Base-by-base conservation (phyloP, 495 filamentous ascomycete species). In the Cenococcum geophilum region DNA sequence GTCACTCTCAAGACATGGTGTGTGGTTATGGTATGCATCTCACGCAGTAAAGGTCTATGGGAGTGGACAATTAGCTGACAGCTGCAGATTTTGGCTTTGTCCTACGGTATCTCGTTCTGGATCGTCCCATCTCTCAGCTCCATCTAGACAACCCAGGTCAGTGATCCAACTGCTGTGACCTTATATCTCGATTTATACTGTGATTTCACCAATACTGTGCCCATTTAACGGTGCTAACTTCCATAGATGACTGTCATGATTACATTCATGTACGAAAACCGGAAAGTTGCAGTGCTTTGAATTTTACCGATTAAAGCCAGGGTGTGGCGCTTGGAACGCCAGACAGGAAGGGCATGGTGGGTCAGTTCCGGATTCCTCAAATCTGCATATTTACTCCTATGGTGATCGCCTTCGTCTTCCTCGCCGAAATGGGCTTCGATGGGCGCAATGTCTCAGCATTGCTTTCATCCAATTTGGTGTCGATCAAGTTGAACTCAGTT, bases 21-120 rank as follows among this genome's bases (percentile, higher is more conserved):
- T 49, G 61, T 68, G 12, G 62, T 64, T 12, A 10, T 59, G 36
- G 66, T 59, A 42, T 50, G 66, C 59, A 18, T 18, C 40, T 10
- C 49, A 10, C 18, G 14, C 4, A 53, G 21, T 51, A 12, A 23
- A 34, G 8, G 8, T 53, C 12, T 23, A 4, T 2, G 12, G 8
- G 14, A 53, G 14, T 14, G 12, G 1, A 53, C 22, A 4, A 34
- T 45, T 55, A 25, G 32, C 18, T 53, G 21, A 43, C 11, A 12
- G 21, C 20, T n/a, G n/a, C 25, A 67, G 62, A 70, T 74, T 48
- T 63, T 74, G 5, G 55, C 70, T 1, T n/a, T 67, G 14, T 63
- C 62, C 8, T 73, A 74, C 57, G 72, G 70, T 22, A 69, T 75
- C 48, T 71, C 70, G 12, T 75, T 73, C 59, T 75, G 71, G 71